Conservation (phyloP, 2,329 filamentous ascomycete genomes). For the Capronia americana region DNA sequence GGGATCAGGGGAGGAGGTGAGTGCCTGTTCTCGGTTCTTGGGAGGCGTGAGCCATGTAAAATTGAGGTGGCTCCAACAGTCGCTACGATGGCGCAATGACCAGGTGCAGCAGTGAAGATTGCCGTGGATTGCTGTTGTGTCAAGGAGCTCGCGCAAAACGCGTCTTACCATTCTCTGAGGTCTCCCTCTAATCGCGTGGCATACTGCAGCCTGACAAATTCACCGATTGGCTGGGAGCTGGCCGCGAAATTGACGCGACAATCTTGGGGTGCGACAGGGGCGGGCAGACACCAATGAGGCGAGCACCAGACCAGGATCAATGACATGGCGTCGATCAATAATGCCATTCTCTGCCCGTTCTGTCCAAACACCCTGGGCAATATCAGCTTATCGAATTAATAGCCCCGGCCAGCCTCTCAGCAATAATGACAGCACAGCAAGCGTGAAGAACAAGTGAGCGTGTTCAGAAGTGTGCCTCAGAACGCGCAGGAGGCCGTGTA, state of each 20-base stretch:
- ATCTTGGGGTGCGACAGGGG: slow-evolving; percentile 26
- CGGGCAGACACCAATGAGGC: neutral
- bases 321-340: neutral
- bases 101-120: slow-evolving; percentile 8
- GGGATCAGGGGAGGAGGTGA: slow-evolving; percentile 28
- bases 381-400: slow-evolving; percentile 6
- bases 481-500: neutral
- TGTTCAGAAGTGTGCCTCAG: neutral
- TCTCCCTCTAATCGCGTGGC: slow-evolving; percentile 33
- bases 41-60: slow-evolving; percentile 15
- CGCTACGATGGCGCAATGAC: slow-evolving; percentile 16
- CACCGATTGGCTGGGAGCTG: slow-evolving; percentile 30
- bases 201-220: slow-evolving; percentile 21
- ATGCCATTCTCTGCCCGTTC: slow-evolving; percentile 1
- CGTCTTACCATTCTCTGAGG: slow-evolving; percentile 11
- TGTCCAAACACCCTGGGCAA: neutral
- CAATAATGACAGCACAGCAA: neutral
- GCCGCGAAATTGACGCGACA: slow-evolving; percentile 39
- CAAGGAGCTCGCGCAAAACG: slow-evolving; percentile 29
- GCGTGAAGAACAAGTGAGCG: neutral
- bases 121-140: slow-evolving; percentile 25
- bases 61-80: slow-evolving; percentile 17
- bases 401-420: neutral
- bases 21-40: slow-evolving; percentile 5
- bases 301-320: neutral